Evolutionary conservation across 495 filamentous ascomycete genomes (phyloP).

Genomic region (Aspergillus hancockii): DNA sequence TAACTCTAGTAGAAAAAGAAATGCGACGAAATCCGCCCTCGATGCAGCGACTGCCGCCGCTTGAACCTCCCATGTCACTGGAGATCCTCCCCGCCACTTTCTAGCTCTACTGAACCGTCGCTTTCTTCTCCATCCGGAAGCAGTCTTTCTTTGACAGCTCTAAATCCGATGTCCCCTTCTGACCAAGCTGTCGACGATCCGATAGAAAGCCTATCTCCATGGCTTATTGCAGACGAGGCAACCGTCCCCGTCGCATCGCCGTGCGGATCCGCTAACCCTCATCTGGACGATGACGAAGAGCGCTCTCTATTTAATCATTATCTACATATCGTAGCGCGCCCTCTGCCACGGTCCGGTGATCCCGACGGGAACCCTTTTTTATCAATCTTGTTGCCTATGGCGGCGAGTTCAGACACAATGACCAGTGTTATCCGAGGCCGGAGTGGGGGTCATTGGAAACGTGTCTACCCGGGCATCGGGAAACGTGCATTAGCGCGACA

Average conservation of each 20-base stretch:
- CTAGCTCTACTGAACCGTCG: conserved; percentile 11
- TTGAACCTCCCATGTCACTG: conserved; percentile 29
- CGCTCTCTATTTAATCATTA: conserved; percentile 33
- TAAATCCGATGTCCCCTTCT: conserved; percentile 7
- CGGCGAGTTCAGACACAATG: conserved; percentile 26
- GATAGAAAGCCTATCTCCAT: conserved; percentile 15
- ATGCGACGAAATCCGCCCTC: conserved; percentile 28
- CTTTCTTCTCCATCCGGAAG: conserved; percentile 3
- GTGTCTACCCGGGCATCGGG: conserved; percentile 32
- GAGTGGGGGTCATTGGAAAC: conserved; percentile 33
- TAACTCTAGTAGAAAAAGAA: conserved; percentile 25
- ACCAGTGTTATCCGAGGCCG: conserved; percentile 30
- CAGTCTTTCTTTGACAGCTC: background rate
- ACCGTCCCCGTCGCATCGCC: conserved; percentile 27
- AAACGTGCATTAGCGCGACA: conserved; percentile 26
- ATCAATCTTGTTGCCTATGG: conserved; percentile 27
- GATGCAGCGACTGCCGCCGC: conserved; percentile 31
- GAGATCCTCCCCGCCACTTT: conserved; percentile 12
- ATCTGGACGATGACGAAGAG: conserved; percentile 27
- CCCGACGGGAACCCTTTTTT: conserved; percentile 31
- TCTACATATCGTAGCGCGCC: conserved; percentile 28
- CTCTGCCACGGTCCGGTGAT: conserved; percentile 27
- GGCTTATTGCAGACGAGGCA: conserved; percentile 23
- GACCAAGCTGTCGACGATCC: conserved; percentile 2
- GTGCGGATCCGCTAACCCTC: conserved; percentile 22